Conservation (phyloP, 2,329 filamentous ascomycete genomes). For the Fusarium subtropicale region DNA sequence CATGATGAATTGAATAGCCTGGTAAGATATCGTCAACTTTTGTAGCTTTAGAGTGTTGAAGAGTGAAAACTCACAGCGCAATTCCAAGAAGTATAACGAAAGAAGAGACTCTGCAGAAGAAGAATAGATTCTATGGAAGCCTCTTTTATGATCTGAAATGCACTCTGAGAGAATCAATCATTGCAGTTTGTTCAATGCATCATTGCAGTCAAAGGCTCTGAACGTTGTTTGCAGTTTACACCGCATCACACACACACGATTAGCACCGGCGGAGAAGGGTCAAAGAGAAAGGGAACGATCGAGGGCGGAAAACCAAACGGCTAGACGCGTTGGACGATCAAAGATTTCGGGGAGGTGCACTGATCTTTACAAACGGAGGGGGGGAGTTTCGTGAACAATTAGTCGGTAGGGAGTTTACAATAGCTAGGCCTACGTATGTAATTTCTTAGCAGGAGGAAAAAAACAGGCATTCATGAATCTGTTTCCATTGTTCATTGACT, state of each 20-base stretch:
- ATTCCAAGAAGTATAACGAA: background rate
- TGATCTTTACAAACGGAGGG: conserved; percentile 1
- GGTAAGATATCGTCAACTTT: background rate
- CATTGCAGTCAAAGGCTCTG: background rate
- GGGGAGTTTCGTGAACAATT: background rate
- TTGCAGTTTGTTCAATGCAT: background rate
- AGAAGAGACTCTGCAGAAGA: background rate
- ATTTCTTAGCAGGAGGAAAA: background rate
- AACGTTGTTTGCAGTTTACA: conserved; percentile 15
- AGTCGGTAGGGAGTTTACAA: background rate
- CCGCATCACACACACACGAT: conserved; percentile 5
- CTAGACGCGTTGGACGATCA: background rate
- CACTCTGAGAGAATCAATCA: background rate
- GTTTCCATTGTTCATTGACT: too few species aligned
- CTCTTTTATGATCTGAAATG: background rate
- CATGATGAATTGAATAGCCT: conserved; percentile 28
- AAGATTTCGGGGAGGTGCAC: background rate
- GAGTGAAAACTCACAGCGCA: background rate
- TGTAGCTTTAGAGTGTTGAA: background rate
- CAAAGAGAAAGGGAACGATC: conserved; percentile 2
- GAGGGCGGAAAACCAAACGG: conserved; percentile 7
- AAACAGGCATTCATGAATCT: background rate
- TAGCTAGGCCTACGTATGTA: background rate
- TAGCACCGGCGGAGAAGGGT: conserved; percentile 12
- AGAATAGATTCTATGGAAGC: background rate